Evolutionary conservation across 495 filamentous ascomycete species (phyloP), one percentile per base, ranked within the genome.

Genomic region (Neurospora sp.): DNA sequence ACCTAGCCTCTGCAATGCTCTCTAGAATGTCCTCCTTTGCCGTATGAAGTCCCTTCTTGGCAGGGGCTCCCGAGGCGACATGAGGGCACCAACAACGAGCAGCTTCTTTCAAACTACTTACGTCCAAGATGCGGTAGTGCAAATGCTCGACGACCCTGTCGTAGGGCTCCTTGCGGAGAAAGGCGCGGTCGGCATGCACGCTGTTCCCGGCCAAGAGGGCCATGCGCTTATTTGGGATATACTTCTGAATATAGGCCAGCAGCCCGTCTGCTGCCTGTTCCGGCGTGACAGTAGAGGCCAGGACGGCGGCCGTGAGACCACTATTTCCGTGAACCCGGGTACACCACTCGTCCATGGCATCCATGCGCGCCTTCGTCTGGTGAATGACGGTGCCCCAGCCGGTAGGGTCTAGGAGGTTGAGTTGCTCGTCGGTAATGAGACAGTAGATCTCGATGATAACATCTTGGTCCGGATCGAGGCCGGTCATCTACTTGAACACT

Each of bases 401-500:
- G 31, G 86, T 80, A 14, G 88, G 82, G 61, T 98, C 94, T 14
- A 97, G 81, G 38, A 97, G 77, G 45, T 92, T 85, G 31, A 99
- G 87, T 44, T 94, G 82, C 59, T 87, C 85, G 76, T 95, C 89
- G 8, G 96, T 99, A 78, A 99, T 88, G 82, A 96, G 92, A 83
- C 96, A 99, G 81, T 91, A 96, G 39, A 99, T 91, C 78, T 96
- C 93, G 75, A 99, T 88, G 77, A 99, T 97, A 18, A 89, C 87
- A 77, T 98, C 96, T 22, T 81, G 87, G 39, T 91, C 87, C 2
- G 89, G 83, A 79, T 97, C 85, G 4, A 99, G 89, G 4, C 96
- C 96, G 3, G 96, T 98, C 96, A 99, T 99, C 94, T 97, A 37
- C 27, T 12, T 27, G 31, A 8, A 65, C 53, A 37, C 6, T 65